Conservation (phyloP, 192 early-diverging fungal genomes). For the Allomyces javanicus region DNA sequence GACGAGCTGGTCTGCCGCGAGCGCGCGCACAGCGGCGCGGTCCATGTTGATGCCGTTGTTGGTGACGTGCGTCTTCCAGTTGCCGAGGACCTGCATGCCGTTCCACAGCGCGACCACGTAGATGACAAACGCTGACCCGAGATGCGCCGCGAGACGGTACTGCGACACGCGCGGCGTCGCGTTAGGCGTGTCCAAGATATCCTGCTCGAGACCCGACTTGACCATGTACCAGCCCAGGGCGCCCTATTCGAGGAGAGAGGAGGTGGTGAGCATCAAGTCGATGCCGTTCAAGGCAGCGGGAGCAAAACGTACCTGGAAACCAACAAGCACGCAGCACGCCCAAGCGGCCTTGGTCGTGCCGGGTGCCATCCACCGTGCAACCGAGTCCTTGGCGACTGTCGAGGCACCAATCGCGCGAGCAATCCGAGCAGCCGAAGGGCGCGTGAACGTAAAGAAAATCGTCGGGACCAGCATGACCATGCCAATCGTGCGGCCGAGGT, state of each 20-base stretch:
- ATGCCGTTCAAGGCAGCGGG: too few relatives aligned
- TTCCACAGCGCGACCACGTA: constrained; percentile 61
- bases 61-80: constrained; percentile 1
- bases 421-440: neutral
- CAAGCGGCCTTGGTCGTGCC: constrained; percentile 34
- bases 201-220: constrained; percentile 65
- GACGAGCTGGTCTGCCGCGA: neutral
- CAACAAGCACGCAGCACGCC: constrained; percentile 40
- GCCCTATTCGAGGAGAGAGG: constrained; percentile 27
- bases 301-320: constrained; percentile 35
- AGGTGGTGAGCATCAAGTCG: neutral
- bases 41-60: constrained; percentile 11
- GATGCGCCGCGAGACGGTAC: constrained; percentile 78
- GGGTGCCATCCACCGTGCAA: constrained; percentile 54
- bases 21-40: neutral
- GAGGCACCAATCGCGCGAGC: neutral
- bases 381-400: constrained; percentile 3
- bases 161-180: constrained; percentile 82
- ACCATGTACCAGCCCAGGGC: constrained; percentile 98
- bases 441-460: constrained; percentile 47
- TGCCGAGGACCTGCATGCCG: constrained; percentile 55
- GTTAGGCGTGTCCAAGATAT: constrained; percentile 52
- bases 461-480: constrained; percentile 68
- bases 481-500: constrained; percentile 82
- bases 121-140: constrained; percentile 70